Base-by-base conservation (phyloP, 495 filamentous ascomycete genomes). In the Acidomyces sp. region DNA sequence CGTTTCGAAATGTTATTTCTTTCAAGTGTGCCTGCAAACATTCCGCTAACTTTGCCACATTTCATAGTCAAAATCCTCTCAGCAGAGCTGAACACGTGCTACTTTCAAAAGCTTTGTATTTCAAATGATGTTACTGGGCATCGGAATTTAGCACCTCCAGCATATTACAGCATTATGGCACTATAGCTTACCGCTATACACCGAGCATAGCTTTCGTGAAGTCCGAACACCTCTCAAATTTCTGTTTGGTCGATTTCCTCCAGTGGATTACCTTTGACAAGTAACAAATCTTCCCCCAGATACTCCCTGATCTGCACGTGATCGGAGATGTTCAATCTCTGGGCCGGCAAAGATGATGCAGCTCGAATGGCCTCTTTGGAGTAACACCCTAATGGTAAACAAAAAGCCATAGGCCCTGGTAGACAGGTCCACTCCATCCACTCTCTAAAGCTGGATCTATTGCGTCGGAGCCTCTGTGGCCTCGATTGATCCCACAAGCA, bases 181-280 rank as follows among this genome's bases (percentile, higher is more conserved):
- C 41, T 35, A 44, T 6, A 37, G 16, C 17, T 19, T 30, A 31
- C 36, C 27, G 15, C 39, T 32, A 24, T 50, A 45, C 18, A 42
- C 37, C 16, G 47, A 50, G 27, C 43, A 42, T 12, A 51, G 33
- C 34, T 33, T 20, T 5, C 48, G 43, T 10, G 6, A 28, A 19
- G 30, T 51, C 59, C 59, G 60, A 0, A 60, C 57, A 3, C 52
- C 57, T 18, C 55, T 48, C 30, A 60, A 39, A 38, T 62, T 53
- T 22, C 41, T 19, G 53, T 58, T 11, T 39, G 49, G 34, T 56
- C 50, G 31, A 62, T 62, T 34, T 62, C 44, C 32, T 51, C 52
- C 32, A 61, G 33, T 11, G 58, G 56, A 41, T 62, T 59, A 5
- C 56, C 58, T 32, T 57, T 50, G 1, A 62, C 52, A 2, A 61